These are phyloP conservation scores for Tolypocladium tropicale DNA, from an alignment of 2,329 filamentous ascomycete species.

Conservation along the genomic window DNA sequence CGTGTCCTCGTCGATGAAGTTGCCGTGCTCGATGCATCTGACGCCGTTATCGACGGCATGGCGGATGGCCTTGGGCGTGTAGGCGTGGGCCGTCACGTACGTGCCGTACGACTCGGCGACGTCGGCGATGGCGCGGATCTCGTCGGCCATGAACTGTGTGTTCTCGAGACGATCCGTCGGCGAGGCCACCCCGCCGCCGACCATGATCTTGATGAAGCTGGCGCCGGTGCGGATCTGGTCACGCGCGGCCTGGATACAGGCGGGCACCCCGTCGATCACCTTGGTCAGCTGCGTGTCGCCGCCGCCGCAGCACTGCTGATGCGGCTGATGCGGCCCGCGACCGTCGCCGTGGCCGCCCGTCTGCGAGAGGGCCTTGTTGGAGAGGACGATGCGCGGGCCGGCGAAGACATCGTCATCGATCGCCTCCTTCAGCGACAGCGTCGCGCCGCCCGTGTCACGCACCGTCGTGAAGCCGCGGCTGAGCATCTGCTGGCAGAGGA, in stretches of 20 bases:
- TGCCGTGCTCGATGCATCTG: constrained; percentile 39
- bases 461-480: constrained; percentile 47
- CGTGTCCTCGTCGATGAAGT: constrained; percentile 30
- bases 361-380: constrained; percentile 43
- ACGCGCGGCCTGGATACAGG: constrained; percentile 39
- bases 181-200: constrained; percentile 43
- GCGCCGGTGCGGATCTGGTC: constrained; percentile 45
- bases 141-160: constrained; percentile 45
- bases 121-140: constrained; percentile 42
- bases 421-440: constrained; percentile 43
- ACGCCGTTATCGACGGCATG: constrained; percentile 46
- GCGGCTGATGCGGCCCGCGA: constrained; percentile 28
- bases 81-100: constrained; percentile 48
- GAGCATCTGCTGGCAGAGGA: constrained; percentile 38
- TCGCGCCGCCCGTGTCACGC: constrained; percentile 48
- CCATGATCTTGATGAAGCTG: constrained; percentile 55
- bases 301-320: constrained; percentile 5
- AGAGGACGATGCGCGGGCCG: constrained; percentile 45
- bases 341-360: constrained; percentile 48
- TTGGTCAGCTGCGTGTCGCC: constrained; percentile 1
- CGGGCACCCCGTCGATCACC: constrained; percentile 37
- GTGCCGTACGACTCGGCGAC: constrained; percentile 37
- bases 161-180: constrained; percentile 43
- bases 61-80: constrained; percentile 42
- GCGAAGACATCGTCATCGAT: constrained; percentile 43